Evolutionary conservation across 2,329 filamentous ascomycete genomes (phyloP), one percentile per base, ranked within the genome.

Genomic region (Aspergillaceae sp.): DNA sequence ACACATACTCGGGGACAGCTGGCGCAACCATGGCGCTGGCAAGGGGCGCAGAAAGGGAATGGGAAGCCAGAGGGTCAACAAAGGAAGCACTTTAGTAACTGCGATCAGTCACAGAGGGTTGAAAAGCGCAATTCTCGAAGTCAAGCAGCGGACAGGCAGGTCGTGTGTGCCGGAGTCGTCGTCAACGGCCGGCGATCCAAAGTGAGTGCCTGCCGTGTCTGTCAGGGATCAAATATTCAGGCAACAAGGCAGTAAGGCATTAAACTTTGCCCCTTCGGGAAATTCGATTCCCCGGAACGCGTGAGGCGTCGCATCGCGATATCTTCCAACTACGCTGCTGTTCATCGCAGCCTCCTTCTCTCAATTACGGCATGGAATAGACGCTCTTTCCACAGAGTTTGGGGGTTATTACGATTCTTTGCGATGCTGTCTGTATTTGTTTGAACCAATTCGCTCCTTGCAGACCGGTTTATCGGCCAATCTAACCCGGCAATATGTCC

Each of bases 1-100:
- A 42, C 32, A 71, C 82, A 61, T 74, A 87, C 84, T 87, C 84
- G 57, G 84, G 84, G 54, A 87, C 82, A 64, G 83, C 83, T 66
- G 84, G 84, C 71, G 80, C 78, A 66, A 86, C 78, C 83, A 86
- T 86, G 61, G 70, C 71, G 72, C 59, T 49, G 49, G 54, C 19
- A 52, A 59, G 41, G 42, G 49, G 52, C 54, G 57, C 52, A 51
- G 48, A 42, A 10, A 37, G 37, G 32, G 36, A 43, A 48, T 49
- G 19, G 40, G 45, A 43, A 42, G 7, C 9, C 37, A 29, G 28
- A 42, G 6, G 27, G 7, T 34, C 28, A 29, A 42, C 26, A 5
- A 4, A 34, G 38, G 3, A 11, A 37, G 40, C 27, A 28, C 19
- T 28, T 29, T 28, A 34, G 32, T 40, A 9, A 38, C 40, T 11